Percentiles rank a stretch among this genome's conserved stretches.
Evolutionary conservation across 1,284 basidiomycete species (phyloP).

Genomic region (Porodaedalea pini): DNA sequence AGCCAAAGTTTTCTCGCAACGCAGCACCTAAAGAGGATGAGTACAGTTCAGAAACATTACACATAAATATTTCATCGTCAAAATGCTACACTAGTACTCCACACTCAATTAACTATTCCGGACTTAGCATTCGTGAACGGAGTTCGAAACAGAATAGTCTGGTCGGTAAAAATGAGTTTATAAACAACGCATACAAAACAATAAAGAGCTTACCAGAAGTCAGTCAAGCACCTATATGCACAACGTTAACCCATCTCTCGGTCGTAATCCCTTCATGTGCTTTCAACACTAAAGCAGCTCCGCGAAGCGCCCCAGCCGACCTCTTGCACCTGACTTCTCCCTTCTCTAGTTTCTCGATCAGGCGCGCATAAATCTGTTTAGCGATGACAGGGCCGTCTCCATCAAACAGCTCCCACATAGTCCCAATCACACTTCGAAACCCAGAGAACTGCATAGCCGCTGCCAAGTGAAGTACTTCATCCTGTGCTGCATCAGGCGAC

Average conservation of each 20-base stretch:
- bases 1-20: no score
- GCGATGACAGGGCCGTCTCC: conserved; percentile 25
- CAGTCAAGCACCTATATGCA: not conserved
- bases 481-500: conserved; percentile 19
- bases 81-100: no score
- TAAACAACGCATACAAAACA: no score
- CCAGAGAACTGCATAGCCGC: conserved; percentile 35
- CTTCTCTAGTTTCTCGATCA: conserved; percentile 17
- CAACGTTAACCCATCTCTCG: conserved; percentile 19
- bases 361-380: conserved; percentile 24
- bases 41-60: no score
- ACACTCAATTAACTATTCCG: no score
- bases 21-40: no score
- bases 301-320: conserved; percentile 22
- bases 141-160: no score
- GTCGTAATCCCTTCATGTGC: conserved; percentile 5
- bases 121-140: no score
- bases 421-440: conserved; percentile 36
- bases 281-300: conserved; percentile 15
- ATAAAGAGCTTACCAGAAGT: no score
- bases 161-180: no score
- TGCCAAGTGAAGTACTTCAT: conserved; percentile 36
- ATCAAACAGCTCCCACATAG: conserved; percentile 35
- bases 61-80: no score
- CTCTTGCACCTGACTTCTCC: conserved; percentile 9